Evolutionary conservation across 495 filamentous ascomycete species (phyloP).

Genomic region (Venustampulla echinocandica): DNA sequence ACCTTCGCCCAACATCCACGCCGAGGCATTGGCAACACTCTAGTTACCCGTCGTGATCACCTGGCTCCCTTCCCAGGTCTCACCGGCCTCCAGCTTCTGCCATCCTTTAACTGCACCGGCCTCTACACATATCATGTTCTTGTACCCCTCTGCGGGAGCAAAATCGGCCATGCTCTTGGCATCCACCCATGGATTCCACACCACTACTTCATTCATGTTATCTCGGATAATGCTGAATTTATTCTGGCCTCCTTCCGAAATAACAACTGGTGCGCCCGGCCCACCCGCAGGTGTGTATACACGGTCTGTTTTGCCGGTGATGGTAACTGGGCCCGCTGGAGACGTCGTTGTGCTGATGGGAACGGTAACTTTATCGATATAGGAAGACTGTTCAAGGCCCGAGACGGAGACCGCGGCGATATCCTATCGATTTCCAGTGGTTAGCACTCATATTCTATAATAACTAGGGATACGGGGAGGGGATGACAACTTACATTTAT

Average conservation of each 20-base stretch:
- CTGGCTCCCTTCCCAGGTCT: constrained; percentile 85
- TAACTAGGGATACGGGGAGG: not conserved
- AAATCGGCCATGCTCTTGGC: constrained; percentile 79
- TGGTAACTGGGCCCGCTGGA: constrained; percentile 29
- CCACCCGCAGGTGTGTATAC: constrained; percentile 44
- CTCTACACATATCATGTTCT: constrained; percentile 90
- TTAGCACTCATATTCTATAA: no score
- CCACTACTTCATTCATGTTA: constrained; percentile 75
- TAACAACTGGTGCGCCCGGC: constrained; percentile 33
- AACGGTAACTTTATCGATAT: constrained; percentile 70
- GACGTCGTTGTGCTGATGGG: constrained; percentile 41
- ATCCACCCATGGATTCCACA: constrained; percentile 96
- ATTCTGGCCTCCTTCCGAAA: constrained; percentile 51
- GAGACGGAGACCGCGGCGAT: constrained; percentile 59
- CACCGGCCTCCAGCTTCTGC: constrained; percentile 76
- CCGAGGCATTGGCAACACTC: no score
- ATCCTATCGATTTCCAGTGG: constrained; percentile 43
- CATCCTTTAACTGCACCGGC: constrained; percentile 74
- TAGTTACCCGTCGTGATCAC: no score
- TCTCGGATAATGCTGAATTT: constrained; percentile 67
- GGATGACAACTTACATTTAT: constrained; percentile 53
- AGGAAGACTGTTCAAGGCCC: constrained; percentile 64
- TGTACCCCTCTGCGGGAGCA: constrained; percentile 76
- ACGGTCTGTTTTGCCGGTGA: constrained; percentile 75
- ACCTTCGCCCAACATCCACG: no score